These are phyloP conservation scores for Rosa chinensis DNA, from an alignment of 306 rosid genomes.

Conservation along the genomic window DNA sequence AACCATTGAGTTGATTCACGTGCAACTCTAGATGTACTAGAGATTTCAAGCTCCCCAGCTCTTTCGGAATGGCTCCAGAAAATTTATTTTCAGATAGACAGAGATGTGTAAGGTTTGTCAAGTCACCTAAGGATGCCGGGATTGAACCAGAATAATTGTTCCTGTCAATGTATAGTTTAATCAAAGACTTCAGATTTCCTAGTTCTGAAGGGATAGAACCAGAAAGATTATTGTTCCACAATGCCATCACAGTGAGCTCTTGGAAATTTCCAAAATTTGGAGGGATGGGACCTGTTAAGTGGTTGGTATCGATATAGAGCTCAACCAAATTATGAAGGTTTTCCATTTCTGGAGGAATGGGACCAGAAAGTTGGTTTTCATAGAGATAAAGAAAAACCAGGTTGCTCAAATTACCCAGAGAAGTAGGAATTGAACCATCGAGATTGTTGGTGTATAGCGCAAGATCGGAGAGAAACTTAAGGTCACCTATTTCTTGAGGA, in stretches of 20 bases:
- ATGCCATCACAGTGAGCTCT: background rate
- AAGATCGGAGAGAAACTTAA: too few relatives aligned
- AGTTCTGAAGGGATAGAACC: constrained; percentile 3
- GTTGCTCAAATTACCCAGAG: background rate
- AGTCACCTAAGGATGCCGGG: background rate
- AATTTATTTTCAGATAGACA: background rate
- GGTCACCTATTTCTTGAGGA: too few relatives aligned
- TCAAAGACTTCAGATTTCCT: background rate
- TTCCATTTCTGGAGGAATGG: background rate
- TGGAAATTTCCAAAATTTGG: constrained; percentile 20
- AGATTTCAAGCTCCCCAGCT: constrained; percentile 11
- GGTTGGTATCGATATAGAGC: background rate
- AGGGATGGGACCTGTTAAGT: constrained; percentile 18
- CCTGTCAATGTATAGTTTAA: background rate
- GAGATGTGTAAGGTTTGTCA: background rate
- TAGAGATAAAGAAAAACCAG: background rate
- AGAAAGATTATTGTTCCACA: background rate
- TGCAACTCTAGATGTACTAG: background rate
- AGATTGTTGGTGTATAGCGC: constrained; percentile 27
- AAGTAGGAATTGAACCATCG: background rate
- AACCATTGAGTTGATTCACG: background rate
- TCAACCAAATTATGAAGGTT: background rate
- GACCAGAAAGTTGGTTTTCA: background rate
- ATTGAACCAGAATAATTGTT: background rate
- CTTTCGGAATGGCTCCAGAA: constrained; percentile 3